Conservation (phyloP, 345 rosid genomes). For the Eutrema heterophyllum region DNA sequence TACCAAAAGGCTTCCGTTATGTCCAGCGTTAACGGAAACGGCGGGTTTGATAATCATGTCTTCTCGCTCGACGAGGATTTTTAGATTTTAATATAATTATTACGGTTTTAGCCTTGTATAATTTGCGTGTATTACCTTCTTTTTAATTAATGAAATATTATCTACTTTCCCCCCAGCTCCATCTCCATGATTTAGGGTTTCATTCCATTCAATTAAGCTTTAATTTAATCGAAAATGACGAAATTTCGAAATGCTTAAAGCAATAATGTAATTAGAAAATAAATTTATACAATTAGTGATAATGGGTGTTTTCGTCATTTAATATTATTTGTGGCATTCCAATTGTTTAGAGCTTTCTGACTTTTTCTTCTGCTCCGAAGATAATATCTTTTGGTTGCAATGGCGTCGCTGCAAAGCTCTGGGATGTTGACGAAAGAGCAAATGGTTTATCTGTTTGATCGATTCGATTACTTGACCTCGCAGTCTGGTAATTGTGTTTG, state of each 20-base stretch:
- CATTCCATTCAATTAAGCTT: neutral
- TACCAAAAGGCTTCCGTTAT: conserved; percentile 81
- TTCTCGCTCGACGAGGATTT: conserved; percentile 79
- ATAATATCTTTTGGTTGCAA: neutral
- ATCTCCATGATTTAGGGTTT: neutral
- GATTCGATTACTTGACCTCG: conserved; percentile 55
- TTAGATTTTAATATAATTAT: conserved; percentile 21
- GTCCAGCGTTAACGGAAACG: conserved; percentile 53
- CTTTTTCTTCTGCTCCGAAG: neutral
- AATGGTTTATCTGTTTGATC: conserved; percentile 60
- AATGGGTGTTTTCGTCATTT: conserved; percentile 3
- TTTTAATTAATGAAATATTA: conserved; percentile 1
- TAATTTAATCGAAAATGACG: neutral
- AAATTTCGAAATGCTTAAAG: neutral
- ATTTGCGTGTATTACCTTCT: neutral
- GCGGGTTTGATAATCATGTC: conserved; percentile 42
- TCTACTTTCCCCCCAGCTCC: neutral
- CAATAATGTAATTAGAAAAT: too few species aligned
- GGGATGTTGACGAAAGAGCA: conserved; percentile 67
- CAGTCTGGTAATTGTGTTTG: conserved; percentile 47
- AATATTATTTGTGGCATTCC: neutral
- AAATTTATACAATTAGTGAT: too few species aligned
- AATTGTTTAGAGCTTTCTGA: neutral
- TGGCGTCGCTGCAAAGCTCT: conserved; percentile 35
- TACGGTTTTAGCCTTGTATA: conserved; percentile 16